Conservation (phyloP, 768 basidiomycete genomes). For the Mycena albidolilacea region DNA sequence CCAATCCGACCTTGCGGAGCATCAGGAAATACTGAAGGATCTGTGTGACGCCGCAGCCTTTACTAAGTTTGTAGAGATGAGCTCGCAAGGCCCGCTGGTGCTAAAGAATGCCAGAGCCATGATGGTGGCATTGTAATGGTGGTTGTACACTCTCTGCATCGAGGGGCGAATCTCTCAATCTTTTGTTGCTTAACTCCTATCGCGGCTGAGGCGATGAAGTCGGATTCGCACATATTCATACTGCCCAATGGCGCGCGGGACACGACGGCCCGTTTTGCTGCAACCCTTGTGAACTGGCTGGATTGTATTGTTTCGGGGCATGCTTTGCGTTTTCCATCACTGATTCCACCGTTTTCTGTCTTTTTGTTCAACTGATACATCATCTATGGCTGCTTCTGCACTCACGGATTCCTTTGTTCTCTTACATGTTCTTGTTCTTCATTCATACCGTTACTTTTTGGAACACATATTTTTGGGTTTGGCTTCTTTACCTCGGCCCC, state of each 20-base stretch:
- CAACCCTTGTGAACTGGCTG: constrained; percentile 57
- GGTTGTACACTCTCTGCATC: constrained; percentile 68
- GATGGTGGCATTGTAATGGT: constrained; percentile 7
- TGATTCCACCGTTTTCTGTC: neutral
- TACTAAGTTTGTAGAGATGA: constrained; percentile 67
- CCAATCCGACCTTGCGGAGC: constrained; percentile 54
- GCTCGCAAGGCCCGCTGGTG: constrained; percentile 59
- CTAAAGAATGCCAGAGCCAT: neutral
- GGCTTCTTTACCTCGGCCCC: constrained; percentile 56
- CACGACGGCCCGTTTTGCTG: constrained; percentile 46
- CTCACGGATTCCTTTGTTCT: constrained; percentile 8
- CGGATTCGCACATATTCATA: constrained; percentile 66
- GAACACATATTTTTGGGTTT: constrained; percentile 55
- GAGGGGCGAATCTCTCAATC: constrained; percentile 63
- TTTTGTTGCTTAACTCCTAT: constrained; percentile 52
- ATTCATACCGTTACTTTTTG: constrained; percentile 60
- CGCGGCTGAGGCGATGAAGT: constrained; percentile 52
- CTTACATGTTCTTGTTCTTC: constrained; percentile 24
- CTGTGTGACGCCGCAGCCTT: constrained; percentile 56
- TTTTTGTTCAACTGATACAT: constrained; percentile 45
- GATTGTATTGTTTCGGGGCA: constrained; percentile 59
- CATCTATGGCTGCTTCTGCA: constrained; percentile 42
- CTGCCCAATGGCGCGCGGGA: constrained; percentile 59
- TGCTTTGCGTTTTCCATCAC: constrained; percentile 25
- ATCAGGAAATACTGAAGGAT: too few relatives aligned